These are phyloP conservation scores for Tulasnella sp. DNA, from an alignment of 768 basidiomycete genomes.

Conservation along the genomic window DNA sequence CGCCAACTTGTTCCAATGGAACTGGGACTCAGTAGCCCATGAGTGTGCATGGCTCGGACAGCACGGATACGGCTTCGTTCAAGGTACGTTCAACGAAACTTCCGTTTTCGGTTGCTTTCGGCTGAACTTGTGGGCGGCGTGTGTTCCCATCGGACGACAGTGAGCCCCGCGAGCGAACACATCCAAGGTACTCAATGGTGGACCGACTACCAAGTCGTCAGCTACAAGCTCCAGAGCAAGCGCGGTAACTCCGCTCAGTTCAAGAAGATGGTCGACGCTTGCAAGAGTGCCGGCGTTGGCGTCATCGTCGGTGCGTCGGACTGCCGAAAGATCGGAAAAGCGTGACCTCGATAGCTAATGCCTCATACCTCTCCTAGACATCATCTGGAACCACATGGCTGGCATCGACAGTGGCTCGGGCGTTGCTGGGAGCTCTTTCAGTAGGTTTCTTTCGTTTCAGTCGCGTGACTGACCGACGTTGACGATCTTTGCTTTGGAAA, in stretches of 20 bases:
- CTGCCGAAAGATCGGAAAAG: not conserved
- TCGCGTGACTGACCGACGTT: not conserved
- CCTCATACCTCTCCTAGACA: not conserved
- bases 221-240: constrained; percentile 15
- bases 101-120: not conserved
- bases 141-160: not conserved
- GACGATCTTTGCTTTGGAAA: not conserved
- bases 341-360: not conserved
- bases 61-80: constrained; percentile 17
- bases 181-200: constrained; percentile 14
- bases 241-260: constrained; percentile 14
- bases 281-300: constrained; percentile 14
- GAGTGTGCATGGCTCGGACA: constrained; percentile 16
- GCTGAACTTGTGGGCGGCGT: not conserved
- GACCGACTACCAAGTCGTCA: constrained; percentile 17
- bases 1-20: constrained; percentile 17
- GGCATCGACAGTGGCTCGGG: constrained; percentile 17
- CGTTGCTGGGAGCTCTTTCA: constrained; percentile 13
- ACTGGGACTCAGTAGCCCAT: constrained; percentile 15
- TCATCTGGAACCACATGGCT: constrained; percentile 21
- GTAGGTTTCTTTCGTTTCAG: not conserved
- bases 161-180: constrained; percentile 13
- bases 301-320: constrained; percentile 6
- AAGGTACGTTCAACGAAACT: constrained; percentile 4
- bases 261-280: constrained; percentile 12